Conservation (phyloP, 2,329 filamentous ascomycete genomes). For the Penicillium sp. region DNA sequence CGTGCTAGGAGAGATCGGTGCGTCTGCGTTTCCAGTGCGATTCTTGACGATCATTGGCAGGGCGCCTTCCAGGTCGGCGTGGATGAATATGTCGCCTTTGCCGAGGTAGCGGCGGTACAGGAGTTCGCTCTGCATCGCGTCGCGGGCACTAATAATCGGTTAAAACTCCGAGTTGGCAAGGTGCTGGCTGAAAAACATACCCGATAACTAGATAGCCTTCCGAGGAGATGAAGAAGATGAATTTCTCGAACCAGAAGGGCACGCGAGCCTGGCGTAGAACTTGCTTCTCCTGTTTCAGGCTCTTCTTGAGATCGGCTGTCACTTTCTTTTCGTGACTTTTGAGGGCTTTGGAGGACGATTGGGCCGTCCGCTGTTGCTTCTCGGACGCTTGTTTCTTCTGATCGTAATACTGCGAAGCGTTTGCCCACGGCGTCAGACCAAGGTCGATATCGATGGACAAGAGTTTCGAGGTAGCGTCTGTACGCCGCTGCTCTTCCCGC, state of each 20-base stretch:
- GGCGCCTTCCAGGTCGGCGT: slow-evolving; percentile 84
- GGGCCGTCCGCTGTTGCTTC: slow-evolving; percentile 83
- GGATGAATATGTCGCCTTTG: slow-evolving; percentile 88
- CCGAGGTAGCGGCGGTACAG: slow-evolving; percentile 84
- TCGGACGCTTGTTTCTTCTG: slow-evolving; percentile 80
- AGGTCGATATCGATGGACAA: slow-evolving; percentile 85
- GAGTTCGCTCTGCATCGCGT: slow-evolving; percentile 86
- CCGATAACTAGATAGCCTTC: slow-evolving; percentile 92
- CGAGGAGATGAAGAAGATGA: slow-evolving; percentile 90
- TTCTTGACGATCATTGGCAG: slow-evolving; percentile 90
- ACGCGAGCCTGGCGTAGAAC: slow-evolving; percentile 79
- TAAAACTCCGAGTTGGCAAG: neutral
- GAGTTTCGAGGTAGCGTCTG: slow-evolving; percentile 38
- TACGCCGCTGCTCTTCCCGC: slow-evolving; percentile 24
- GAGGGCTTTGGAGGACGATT: slow-evolving; percentile 78
- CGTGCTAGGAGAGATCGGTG: slow-evolving; percentile 88
- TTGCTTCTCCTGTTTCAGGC: slow-evolving; percentile 88
- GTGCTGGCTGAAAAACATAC: slow-evolving; percentile 27
- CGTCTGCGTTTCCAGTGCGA: slow-evolving; percentile 71
- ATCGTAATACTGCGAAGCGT: slow-evolving; percentile 89
- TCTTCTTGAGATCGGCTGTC: slow-evolving; percentile 78
- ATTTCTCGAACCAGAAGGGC: slow-evolving; percentile 96
- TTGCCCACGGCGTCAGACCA: slow-evolving; percentile 78
- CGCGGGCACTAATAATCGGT: slow-evolving; percentile 61
- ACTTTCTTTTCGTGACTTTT: slow-evolving; percentile 93